Base-by-base conservation (phyloP, 805 yeast genomes). In the Starmera caribaea region DNA sequence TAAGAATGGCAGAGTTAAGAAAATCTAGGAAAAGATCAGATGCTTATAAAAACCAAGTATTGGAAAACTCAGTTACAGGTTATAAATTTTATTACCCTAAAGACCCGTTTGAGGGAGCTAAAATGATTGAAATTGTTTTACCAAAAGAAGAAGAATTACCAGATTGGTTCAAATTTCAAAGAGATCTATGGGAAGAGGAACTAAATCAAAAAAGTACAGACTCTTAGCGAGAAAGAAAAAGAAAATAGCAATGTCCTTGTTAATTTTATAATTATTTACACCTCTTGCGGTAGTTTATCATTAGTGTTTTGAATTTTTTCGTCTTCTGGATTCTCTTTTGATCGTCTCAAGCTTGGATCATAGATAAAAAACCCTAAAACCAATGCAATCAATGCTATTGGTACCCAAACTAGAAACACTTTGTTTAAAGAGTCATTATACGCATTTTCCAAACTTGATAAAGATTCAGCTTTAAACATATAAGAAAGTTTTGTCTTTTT, bases 101-200 rank as follows among this genome's bases (percentile, higher is more conserved):
- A 4, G 38, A 42, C 1, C 39, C 38, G 6, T 51, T 50, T 39
- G 43, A 41, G 28, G 35, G 44, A 8, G 48, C 47, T 9, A 50
- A 47, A 2, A 15, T 41, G 3, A 49, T 54, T 15, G 39, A 40
- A 16, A 47, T 66, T 8, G 50, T 50, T 14, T 48, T 66, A 7
- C 95, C 95, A 0, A 62, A 69, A 8, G 87, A 79, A 38, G 59
- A 66, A 11, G 64, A 69, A 32, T 63, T 87, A n/a, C 95, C 95
- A 0, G 63, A 55, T 2, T 87, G 96, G 96, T 84, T 85, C 49
- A 64, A 64, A 16, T 57, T 62, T 27, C 83, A 82, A 42, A 58
- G 89, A 42, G 72, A 76, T 44, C 52, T 64, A 39, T 84, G 90
- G 94, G 88, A 81, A 47, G 59, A 57, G 36, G 68, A 44, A 15